Percentiles rank a stretch among this genome's conserved stretches.
phyloP scores from a whole-genome alignment of 495 filamentous ascomycete genomes.

The Aspergillus avenaceus region DNA sequence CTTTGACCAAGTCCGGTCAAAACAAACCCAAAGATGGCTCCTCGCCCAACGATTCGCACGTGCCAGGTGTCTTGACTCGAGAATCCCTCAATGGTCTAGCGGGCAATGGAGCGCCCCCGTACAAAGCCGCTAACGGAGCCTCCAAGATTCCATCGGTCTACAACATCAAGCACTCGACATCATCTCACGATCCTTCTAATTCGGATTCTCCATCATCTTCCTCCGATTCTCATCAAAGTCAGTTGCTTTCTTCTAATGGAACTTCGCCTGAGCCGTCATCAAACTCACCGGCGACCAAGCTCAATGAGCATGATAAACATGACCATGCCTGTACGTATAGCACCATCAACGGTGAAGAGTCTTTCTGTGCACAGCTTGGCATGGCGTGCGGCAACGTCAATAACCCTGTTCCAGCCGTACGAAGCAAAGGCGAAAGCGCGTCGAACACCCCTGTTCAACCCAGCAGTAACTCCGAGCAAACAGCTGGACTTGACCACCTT shows the following conservation, averaged over 20 bases:
- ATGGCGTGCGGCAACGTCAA: conserved; percentile 69
- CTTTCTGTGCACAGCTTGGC: conserved; percentile 66
- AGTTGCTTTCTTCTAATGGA: conserved; percentile 73
- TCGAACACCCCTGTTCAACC: conserved; percentile 22
- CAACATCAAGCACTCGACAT: conserved; percentile 24
- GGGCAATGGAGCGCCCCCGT: conserved; percentile 3
- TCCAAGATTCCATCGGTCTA: conserved; percentile 11
- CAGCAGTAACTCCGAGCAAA: conserved; percentile 17
- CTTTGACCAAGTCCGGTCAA: conserved; percentile 28
- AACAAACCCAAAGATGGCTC: conserved; percentile 21
- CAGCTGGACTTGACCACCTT: conserved; percentile 65
- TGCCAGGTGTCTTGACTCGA: conserved; percentile 28
- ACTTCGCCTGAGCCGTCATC: conserved; percentile 68
- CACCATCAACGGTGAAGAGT: conserved; percentile 52
- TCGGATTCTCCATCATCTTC: conserved; percentile 54
- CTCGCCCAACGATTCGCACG: background rate
- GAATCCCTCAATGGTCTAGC: conserved; percentile 16
- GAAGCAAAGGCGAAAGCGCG: conserved; percentile 27
- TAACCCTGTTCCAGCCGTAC: conserved; percentile 58
- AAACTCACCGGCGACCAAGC: conserved; percentile 55
- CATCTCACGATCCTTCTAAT: conserved; percentile 39
- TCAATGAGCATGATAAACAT: conserved; percentile 34
- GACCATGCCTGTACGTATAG: conserved; percentile 19
- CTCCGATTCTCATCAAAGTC: conserved; percentile 57
- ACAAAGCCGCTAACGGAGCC: background rate